A percentile compares a stretch with the other conserved stretches of the same genome.
phyloP scores from a whole-genome alignment of 352 stramenopile genomes.

The Phytopythium kandeliae region DNA sequence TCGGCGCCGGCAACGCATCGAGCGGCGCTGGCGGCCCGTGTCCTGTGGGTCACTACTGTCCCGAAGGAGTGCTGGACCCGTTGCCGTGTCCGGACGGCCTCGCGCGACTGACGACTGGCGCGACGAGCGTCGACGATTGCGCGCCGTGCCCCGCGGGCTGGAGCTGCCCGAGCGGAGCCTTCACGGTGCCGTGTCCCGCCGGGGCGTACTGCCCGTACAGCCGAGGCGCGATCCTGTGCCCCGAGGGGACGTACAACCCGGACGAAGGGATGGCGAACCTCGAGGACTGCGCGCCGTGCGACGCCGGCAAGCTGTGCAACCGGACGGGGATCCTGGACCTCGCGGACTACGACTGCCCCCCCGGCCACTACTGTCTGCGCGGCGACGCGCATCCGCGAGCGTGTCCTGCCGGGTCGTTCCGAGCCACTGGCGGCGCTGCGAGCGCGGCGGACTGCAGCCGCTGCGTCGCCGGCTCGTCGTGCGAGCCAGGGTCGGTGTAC shows the following conservation, averaged over 20 bases:
- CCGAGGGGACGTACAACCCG: constrained; percentile 54
- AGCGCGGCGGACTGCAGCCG: constrained; percentile 30
- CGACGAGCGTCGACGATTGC: constrained; percentile 50
- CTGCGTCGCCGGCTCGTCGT: constrained; percentile 64
- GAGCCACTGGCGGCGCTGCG: constrained; percentile 24
- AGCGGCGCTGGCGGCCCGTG: constrained; percentile 50
- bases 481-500: constrained; percentile 30
- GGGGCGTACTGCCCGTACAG: constrained; percentile 51
- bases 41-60: constrained; percentile 71
- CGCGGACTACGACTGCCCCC: constrained; percentile 56
- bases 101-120: constrained; percentile 45
- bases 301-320: constrained; percentile 70
- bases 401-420: constrained; percentile 49
- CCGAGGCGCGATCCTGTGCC: constrained; percentile 42
- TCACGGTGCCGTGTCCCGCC: constrained; percentile 54
- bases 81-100: constrained; percentile 57
- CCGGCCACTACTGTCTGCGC: constrained; percentile 62
- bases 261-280: constrained; percentile 23
- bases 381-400: constrained; percentile 23
- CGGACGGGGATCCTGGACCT: constrained; percentile 53
- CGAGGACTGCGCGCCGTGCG: constrained; percentile 57
- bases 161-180: constrained; percentile 73
- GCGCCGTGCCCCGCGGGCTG: constrained; percentile 78
- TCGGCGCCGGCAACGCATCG: constrained; percentile 1
- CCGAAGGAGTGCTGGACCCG: constrained; percentile 60